Evolutionary conservation across 176 grass and related monocot genomes (phyloP), one percentile per base, ranked within the genome.

Genomic region (Luzula sylvatica): DNA sequence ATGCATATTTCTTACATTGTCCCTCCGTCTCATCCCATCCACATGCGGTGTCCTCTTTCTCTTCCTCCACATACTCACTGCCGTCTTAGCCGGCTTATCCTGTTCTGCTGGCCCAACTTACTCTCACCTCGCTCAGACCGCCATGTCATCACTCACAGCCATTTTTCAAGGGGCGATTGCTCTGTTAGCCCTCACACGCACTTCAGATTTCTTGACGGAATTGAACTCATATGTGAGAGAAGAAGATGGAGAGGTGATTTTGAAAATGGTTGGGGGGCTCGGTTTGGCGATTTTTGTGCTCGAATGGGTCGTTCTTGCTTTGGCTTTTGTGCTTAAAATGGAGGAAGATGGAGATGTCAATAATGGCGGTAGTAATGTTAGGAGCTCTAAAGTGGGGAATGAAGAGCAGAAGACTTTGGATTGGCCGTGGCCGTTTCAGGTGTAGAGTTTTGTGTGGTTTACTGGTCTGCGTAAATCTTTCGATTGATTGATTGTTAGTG

Each of bases 231-330:
- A 94, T 50, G 87, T 99, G 59, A 75, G 85, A 52, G 86, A 90
- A 53, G 93, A 98, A 11, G 93, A 90, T 35, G 93, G 67, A 18
- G 93, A 71, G 56, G 82, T 98, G 41, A 92, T 98, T 7, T 75
- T 98, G 55, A 99, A 87, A 79, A 99, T 99, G 86, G 75, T 92
- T 58, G 93, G 93, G 0, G 93, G 59, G 0, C 86, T 92, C 69
- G 93, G 93, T 41, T 57, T 81, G 29, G 70, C 53, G 51, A 65
- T 92, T 56, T 99, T 99, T 68, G 73, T 86, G 35, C 58, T 99
- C 38, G 82, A 92, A 68, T 92, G 93, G 86, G 75, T 75, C 22
- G 82, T 79, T 3, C 93, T 98, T 54, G 78, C 86, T 40, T 76
- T 86, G 38, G 81, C 81, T 2, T 86, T 98, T 53, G 71, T 83